Evolutionary conservation across 495 filamentous ascomycete genomes (phyloP), one percentile per base, ranked within the genome.

Genomic region (Talaromyces thailandensis): DNA sequence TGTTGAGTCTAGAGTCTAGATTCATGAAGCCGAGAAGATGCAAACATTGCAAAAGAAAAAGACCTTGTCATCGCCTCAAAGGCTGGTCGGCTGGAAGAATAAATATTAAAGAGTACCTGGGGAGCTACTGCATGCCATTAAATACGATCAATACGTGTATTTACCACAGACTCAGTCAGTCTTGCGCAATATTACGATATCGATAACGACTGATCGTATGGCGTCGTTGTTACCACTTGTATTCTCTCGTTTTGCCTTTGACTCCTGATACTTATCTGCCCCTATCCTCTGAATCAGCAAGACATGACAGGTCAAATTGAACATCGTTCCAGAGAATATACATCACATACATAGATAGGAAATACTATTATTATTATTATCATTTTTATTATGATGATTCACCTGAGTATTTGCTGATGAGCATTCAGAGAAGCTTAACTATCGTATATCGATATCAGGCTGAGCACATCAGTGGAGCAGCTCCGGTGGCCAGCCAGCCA

Each of bases 171-270:
- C 43, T 2, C 50, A 9, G 21, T 28, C 50, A 53, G 50, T 24
- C 50, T 53, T 53, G 50, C 50, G 50, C 50, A 53, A 53, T 53
- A 53, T 26, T 53, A 51, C 50, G 50, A 26, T 24, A 53, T 53
- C 50, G 23, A 53, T 53, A 28, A 53, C 23, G 48, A 40, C 35
- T 5, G 35, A 35, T 35, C 31, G 31, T 35, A 9, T 31, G 29
- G 29, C 29, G 29, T 31, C 31, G 31, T 35, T 32, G 31, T 35
- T 35, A 35, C 31, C 1, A 12, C 31, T 32, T 32, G 31, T 32
- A 32, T 32, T 2, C 12, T 1, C 32, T 35, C 32, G 7, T 29
- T n/a, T 40, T 40, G 35, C 4, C 12, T 16, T 40, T 16, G 43
- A 45, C 21, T n/a, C n/a, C n/a, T n/a, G n/a, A n/a, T n/a, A n/a